Evolutionary conservation across 129 eudicot species (phyloP).

Genomic region (Saposhnikovia divaricata): DNA sequence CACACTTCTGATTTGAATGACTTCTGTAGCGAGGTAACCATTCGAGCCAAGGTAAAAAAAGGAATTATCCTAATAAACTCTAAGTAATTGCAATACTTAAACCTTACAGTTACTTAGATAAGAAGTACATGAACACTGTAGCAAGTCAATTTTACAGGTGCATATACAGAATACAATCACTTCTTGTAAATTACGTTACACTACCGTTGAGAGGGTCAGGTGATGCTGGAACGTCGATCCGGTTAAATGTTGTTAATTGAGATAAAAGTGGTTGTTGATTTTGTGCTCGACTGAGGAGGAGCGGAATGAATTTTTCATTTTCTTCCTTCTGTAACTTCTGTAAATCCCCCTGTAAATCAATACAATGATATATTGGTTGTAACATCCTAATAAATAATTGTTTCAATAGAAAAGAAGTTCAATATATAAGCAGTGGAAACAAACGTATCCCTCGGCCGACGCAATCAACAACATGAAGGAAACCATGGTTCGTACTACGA

Average conservation of each 20-base stretch:
- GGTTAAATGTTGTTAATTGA: slow-evolving; percentile 75
- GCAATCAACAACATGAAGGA: slow-evolving; percentile 56
- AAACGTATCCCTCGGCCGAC: slow-evolving; percentile 51
- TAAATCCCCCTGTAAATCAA: slow-evolving; percentile 29
- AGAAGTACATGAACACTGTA: neutral
- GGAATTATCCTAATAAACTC: neutral
- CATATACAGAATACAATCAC: neutral
- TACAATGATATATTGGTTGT: neutral
- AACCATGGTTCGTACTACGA: slow-evolving; percentile 45
- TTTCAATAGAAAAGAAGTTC: neutral
- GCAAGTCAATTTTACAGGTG: neutral
- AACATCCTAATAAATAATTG: neutral
- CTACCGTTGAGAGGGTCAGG: slow-evolving; percentile 78
- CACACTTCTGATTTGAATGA: no score
- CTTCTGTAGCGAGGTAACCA: no score
- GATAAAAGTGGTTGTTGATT: slow-evolving; percentile 55
- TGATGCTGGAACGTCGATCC: slow-evolving; percentile 54
- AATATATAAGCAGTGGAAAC: neutral
- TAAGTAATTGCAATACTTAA: no score
- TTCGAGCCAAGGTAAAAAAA: no score
- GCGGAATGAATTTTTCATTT: neutral
- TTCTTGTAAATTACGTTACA: neutral
- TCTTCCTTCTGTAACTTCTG: neutral
- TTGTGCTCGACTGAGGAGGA: slow-evolving; percentile 29
- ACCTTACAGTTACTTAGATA: no score